Evolutionary conservation across 768 basidiomycete species (phyloP).

Genomic region (Lactarius indigo): DNA sequence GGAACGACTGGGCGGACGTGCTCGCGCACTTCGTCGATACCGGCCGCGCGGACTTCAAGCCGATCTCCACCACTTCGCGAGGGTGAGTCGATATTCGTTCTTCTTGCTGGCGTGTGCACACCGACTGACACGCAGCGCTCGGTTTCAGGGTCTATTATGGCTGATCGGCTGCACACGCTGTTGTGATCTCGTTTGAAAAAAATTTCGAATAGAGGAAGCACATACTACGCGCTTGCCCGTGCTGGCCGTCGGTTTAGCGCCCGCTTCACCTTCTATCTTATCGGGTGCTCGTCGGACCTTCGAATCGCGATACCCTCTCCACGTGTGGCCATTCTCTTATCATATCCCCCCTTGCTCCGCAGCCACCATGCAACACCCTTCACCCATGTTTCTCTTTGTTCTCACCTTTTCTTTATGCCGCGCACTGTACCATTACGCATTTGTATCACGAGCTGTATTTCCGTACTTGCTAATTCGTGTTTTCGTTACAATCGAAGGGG

Average conservation of each 20-base stretch:
- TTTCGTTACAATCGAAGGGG: slow-evolving; percentile 11
- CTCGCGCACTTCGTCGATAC: slow-evolving; percentile 68
- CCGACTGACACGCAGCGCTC: neutral
- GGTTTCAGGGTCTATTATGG: slow-evolving; percentile 23
- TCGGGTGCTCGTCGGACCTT: slow-evolving; percentile 10
- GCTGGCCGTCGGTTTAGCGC: slow-evolving; percentile 18
- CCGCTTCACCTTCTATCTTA: neutral
- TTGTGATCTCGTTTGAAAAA: slow-evolving; percentile 10
- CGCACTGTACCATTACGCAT: slow-evolving; percentile 24
- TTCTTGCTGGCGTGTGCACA: neutral
- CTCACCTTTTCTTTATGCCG: slow-evolving; percentile 6
- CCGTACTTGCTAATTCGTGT: slow-evolving; percentile 20
- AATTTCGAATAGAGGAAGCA: slow-evolving; percentile 16
- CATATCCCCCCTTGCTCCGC: neutral
- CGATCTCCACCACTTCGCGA: slow-evolving; percentile 72
- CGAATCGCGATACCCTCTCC: neutral
- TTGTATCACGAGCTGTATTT: slow-evolving; percentile 22
- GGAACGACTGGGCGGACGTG: slow-evolving; percentile 70
- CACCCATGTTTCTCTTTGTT: neutral
- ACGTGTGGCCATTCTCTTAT: slow-evolving; percentile 1
- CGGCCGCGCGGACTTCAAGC: slow-evolving; percentile 74
- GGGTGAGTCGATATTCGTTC: slow-evolving; percentile 51
- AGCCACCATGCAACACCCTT: neutral
- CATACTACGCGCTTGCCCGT: neutral
- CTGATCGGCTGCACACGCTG: slow-evolving; percentile 19